These are phyloP conservation scores for Aspergillus fumigatiaffinis DNA, from an alignment of 2,329 filamentous ascomycete species.

Conservation along the genomic window DNA sequence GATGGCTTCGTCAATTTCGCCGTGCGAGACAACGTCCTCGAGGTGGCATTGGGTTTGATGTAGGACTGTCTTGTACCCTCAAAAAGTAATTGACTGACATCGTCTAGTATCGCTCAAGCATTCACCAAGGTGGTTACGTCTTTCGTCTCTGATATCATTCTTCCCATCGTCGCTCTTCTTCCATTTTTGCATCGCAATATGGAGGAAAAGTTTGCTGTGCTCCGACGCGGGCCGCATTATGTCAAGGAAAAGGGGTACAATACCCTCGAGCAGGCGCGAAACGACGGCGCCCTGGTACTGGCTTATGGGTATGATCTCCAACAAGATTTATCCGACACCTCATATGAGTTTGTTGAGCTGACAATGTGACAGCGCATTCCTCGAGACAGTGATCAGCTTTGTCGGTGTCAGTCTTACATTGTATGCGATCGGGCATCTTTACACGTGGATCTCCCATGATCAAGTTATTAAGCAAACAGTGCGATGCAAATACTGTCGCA, in stretches of 20 bases:
- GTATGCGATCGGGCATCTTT: conserved; percentile 61
- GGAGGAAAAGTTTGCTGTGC: conserved; percentile 68
- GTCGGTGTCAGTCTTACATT: conserved; percentile 61
- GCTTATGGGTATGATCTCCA: conserved; percentile 58
- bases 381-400: conserved; percentile 58
- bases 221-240: conserved; percentile 56
- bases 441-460: conserved; percentile 59
- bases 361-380: conserved; percentile 18
- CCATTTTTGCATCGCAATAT: conserved; percentile 68
- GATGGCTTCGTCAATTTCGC: conserved; percentile 69
- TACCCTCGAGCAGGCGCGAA: conserved; percentile 63
- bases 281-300: conserved; percentile 68
- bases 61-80: conserved; percentile 32
- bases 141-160: conserved; percentile 66
- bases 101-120: conserved; percentile 56
- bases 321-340: background rate
- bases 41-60: conserved; percentile 74
- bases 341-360: background rate
- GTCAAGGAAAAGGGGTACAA: conserved; percentile 57
- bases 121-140: conserved; percentile 70
- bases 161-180: conserved; percentile 65
- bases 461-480: conserved; percentile 67
- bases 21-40: conserved; percentile 68
- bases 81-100: background rate
- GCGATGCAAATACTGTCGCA: conserved; percentile 56